Evolutionary conservation across 768 basidiomycete genomes (phyloP), one percentile per base, ranked within the genome.

Genomic region (Rhodotorula toruloides): DNA sequence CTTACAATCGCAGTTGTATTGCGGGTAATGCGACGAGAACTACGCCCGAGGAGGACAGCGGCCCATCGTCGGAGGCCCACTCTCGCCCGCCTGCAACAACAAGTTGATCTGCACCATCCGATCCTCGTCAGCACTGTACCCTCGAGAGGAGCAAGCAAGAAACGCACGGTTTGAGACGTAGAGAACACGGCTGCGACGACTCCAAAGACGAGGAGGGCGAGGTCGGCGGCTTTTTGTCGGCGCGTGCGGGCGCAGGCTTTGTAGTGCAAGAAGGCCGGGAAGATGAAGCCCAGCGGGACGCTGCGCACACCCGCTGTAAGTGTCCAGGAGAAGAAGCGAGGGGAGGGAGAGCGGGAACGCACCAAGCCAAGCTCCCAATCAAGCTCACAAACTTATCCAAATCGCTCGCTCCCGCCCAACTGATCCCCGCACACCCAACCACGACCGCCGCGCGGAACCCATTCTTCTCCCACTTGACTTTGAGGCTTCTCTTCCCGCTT

Each of bases 391-490:
- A 96, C 79, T 96, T 97, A 80, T 98, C 94, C 49, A 98, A 79
- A 78, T 96, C 93, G 42, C 80, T 82, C 19, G 91, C 90, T 22
- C 93, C 94, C 19, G 81, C 78, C 85, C 86, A 88, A 19, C 76
- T 80, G 68, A 97, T 85, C 73, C 87, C 79, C 36, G 80, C 79
- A 72, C 88, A 91, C 55, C 87, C 83, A 77, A 92, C 85, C n/a
- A 84, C 78, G 39, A 76, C 76, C 7, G 67, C 64, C 31, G 74
- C 75, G 34, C 81, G 73, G 75, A 82, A 81, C n/a, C 76, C 63
- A 74, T 98, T 99, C 85, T 99, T 99, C 73, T 85, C 81, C 96
- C 94, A 98, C 77, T 99, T 98, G 76, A 98, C 88, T 61, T 84
- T 82, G 40, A 40, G 52, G 39, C 46, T 59, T 37, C 77, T 81